phyloP scores from a whole-genome alignment of 73 alveolate species.

The Paramecium sexaurelia region DNA sequence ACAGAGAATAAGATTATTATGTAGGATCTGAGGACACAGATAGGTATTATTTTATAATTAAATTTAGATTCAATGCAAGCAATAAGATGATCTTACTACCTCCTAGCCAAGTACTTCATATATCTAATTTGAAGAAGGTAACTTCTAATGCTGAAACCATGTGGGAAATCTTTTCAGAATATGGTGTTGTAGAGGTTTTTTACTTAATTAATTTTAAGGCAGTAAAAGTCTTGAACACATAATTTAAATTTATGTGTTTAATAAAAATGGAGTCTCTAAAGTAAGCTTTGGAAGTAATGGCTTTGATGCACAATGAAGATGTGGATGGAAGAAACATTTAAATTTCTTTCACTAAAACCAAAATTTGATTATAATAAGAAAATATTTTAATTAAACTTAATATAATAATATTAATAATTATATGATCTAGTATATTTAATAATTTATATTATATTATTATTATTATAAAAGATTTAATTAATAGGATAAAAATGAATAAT shows the following conservation, averaged over 20 bases:
- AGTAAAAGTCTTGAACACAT: slow-evolving; percentile 27
- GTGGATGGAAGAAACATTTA: slow-evolving; percentile 48
- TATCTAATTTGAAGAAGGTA: slow-evolving; percentile 12
- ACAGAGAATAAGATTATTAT: slow-evolving; percentile 8
- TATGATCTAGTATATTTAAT: too few species aligned
- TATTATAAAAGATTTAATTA: too few species aligned
- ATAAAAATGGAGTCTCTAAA: slow-evolving; percentile 31
- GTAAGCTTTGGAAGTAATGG: slow-evolving; percentile 37
- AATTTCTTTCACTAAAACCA: slow-evolving; percentile 48
- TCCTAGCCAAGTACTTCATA: slow-evolving; percentile 52
- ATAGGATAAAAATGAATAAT: too few species aligned
- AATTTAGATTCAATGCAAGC: neutral
- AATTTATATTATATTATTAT: too few species aligned
- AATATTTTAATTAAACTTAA: too few species aligned
- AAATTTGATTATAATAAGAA: slow-evolving; percentile 12
- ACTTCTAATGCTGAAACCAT: slow-evolving; percentile 55
- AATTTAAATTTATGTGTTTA: slow-evolving; percentile 50
- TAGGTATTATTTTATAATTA: neutral
- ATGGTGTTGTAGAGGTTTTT: slow-evolving; percentile 23
- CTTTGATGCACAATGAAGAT: slow-evolving; percentile 41
- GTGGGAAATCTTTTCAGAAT: slow-evolving; percentile 58
- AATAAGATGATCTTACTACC: slow-evolving; percentile 14
- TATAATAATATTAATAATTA: neutral
- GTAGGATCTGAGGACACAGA: slow-evolving; percentile 50
- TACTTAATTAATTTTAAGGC: neutral